phyloP scores from a whole-genome alignment of 768 basidiomycete genomes.

The Serendipita indica region DNA sequence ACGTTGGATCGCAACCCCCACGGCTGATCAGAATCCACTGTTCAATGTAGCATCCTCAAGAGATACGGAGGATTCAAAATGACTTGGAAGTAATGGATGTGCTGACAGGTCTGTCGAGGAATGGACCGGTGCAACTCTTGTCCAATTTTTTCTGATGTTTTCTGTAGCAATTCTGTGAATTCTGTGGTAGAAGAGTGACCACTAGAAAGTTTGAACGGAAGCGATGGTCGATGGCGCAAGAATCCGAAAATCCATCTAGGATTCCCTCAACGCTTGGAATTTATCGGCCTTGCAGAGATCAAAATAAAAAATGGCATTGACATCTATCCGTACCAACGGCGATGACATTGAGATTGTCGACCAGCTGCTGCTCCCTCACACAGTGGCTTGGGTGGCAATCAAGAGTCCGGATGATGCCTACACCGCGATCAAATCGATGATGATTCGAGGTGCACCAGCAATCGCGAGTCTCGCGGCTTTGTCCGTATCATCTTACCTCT shows the following conservation, averaged over 20 bases:
- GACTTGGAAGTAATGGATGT: too few species aligned
- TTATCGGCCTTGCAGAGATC: neutral
- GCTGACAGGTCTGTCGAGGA: too few species aligned
- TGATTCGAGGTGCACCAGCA: conserved; percentile 88
- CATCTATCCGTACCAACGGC: conserved; percentile 31
- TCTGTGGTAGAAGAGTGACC: too few species aligned
- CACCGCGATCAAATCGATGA: conserved; percentile 94
- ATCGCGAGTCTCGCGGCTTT: conserved; percentile 87
- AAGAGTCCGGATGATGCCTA: conserved; percentile 69
- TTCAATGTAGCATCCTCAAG: neutral
- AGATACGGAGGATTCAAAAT: neutral
- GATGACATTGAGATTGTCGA: conserved; percentile 72
- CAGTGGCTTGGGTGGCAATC: conserved; percentile 47
- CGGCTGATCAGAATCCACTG: neutral
- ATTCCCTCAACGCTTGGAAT: neutral
- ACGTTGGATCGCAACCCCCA: neutral
- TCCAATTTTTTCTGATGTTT: too few species aligned
- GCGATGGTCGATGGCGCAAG: neutral
- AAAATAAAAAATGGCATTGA: conserved; percentile 15
- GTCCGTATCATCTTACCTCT: conserved; percentile 51
- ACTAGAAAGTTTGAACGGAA: neutral
- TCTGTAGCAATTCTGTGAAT: too few species aligned
- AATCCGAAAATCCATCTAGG: neutral
- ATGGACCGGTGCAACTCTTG: too few species aligned
- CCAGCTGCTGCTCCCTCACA: conserved; percentile 74